A percentile compares a stretch with the other conserved stretches of the same genome.
phyloP scores from a whole-genome alignment of 2,329 filamentous ascomycete species.

The Gliomastix tumulicola region DNA sequence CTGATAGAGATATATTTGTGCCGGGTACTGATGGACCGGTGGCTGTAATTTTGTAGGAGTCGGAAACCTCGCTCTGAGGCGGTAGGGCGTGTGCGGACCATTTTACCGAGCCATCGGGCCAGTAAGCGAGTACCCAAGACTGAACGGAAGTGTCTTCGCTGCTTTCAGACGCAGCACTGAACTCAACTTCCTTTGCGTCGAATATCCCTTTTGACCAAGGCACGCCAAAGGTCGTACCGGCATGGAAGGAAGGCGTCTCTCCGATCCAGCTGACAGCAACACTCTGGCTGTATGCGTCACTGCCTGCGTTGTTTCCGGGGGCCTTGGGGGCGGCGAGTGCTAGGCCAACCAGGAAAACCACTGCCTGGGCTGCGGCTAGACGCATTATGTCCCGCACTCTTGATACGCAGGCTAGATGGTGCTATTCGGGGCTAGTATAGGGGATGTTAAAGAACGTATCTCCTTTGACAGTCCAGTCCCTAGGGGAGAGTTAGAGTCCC shows the following conservation, averaged over 20 bases:
- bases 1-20: background rate
- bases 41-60: conserved; percentile 28
- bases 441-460: no score
- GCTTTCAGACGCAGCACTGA: conserved; percentile 16
- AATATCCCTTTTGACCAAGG: conserved; percentile 29
- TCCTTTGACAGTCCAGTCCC: no score
- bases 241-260: conserved; percentile 16
- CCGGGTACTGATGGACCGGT: background rate
- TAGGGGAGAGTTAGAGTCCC: no score
- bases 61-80: conserved; percentile 25
- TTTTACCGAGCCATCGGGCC: conserved; percentile 53
- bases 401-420: no score
- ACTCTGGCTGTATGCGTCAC: no score
- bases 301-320: no score
- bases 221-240: conserved; percentile 30
- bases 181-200: conserved; percentile 19
- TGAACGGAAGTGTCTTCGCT: conserved; percentile 17
- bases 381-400: no score
- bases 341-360: no score
- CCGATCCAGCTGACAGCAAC: conserved; percentile 25
- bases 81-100: conserved; percentile 52
- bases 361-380: no score
- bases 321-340: no score
- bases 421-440: no score
- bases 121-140: conserved; percentile 48